phyloP scores from a whole-genome alignment of 2,329 filamentous ascomycete species.

The Furcasterigmium sp. region DNA sequence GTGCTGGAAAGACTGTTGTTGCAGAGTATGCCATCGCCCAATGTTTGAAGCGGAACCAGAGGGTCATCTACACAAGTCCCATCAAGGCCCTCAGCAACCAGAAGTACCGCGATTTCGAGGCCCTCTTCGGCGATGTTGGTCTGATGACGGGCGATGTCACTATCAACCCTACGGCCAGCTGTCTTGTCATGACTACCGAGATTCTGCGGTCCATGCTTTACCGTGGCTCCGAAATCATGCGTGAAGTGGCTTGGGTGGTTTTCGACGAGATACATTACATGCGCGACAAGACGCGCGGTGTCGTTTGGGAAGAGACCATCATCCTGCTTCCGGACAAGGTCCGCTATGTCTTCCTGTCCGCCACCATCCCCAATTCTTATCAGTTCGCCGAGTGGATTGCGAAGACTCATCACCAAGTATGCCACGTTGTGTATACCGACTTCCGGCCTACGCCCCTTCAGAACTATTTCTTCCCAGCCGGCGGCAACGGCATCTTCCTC shows the following conservation, averaged over 20 bases:
- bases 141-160: constrained; percentile 99
- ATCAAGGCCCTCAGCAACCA: constrained; percentile 99
- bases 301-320: constrained; percentile 99
- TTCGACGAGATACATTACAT: constrained; percentile 99
- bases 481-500: constrained; percentile 86
- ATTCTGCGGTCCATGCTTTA: constrained; percentile 99
- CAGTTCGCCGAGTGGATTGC: constrained; percentile 99
- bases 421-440: constrained; percentile 98
- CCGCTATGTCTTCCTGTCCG: constrained; percentile 95
- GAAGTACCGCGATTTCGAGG: constrained; percentile 94
- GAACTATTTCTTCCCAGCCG: constrained; percentile 95
- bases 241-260: constrained; percentile 96
- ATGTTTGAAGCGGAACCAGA: constrained; percentile 92
- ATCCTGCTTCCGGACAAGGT: constrained; percentile 98
- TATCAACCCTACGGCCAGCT: constrained; percentile 97
- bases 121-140: constrained; percentile 93
- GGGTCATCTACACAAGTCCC: constrained; percentile 98
- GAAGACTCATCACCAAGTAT: constrained; percentile 95
- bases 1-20: constrained; percentile 96
- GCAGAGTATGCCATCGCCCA: constrained; percentile 98
- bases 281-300: constrained; percentile 88
- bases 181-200: constrained; percentile 98
- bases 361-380: constrained; percentile 97
- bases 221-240: constrained; percentile 97
- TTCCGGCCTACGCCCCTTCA: constrained; percentile 95